Conservation (phyloP, 371 early-diverging fungal species). For the Actinomucor elegans region DNA sequence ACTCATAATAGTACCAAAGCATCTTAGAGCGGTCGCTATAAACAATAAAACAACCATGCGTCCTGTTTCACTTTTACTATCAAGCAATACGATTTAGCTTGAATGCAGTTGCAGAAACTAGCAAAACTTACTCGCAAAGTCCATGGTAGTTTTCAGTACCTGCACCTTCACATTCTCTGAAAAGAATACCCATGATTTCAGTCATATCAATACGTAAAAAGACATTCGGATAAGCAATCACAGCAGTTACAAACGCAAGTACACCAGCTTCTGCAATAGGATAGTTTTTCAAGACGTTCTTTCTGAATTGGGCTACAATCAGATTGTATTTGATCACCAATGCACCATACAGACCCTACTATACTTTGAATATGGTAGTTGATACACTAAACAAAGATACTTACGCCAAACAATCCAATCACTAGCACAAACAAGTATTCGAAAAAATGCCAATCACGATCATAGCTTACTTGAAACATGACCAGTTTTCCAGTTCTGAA, state of each 20-base stretch:
- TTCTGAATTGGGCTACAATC: conserved; percentile 68
- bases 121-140: conserved; percentile 60
- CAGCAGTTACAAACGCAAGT: conserved; percentile 73
- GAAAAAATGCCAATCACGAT: conserved; percentile 87
- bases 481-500: conserved; percentile 94
- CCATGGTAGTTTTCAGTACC: conserved; percentile 61
- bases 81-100: too few species aligned
- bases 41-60: conserved; percentile 56
- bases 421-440: conserved; percentile 81
- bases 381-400: too few species aligned
- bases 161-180: conserved; percentile 79
- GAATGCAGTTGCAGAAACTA: not conserved
- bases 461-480: conserved; percentile 92
- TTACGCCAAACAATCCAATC: conserved; percentile 89
- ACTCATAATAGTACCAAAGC: conserved; percentile 67
- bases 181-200: conserved; percentile 80
- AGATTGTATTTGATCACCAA: conserved; percentile 82
- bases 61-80: conserved; percentile 23
- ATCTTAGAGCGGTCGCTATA: conserved; percentile 67
- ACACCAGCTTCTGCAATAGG: conserved; percentile 76
- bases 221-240: conserved; percentile 76
- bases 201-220: conserved; percentile 86
- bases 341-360: conserved; percentile 86
- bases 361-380: too few species aligned
- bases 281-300: conserved; percentile 57